Evolutionary conservation across 2,329 filamentous ascomycete genomes (phyloP).

Genomic region (Hypoxylon sp.): DNA sequence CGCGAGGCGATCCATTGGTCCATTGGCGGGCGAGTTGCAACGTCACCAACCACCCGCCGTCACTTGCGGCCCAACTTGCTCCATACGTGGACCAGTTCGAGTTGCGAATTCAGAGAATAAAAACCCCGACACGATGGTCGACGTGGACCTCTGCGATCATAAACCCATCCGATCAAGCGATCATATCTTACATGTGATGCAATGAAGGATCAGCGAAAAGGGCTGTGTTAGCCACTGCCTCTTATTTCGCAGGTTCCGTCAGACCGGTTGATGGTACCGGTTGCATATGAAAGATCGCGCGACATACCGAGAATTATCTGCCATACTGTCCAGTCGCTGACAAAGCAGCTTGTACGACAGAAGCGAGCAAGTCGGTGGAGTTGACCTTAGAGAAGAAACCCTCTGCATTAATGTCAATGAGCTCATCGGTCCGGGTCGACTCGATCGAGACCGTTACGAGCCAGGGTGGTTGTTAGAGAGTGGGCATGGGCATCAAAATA

Average conservation of each 20-base stretch:
- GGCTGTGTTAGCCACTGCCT: constrained; percentile 17
- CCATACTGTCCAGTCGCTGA: constrained; percentile 4
- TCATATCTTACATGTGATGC: constrained; percentile 31
- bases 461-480: constrained; percentile 10
- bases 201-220: constrained; percentile 13
- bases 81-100: constrained; percentile 36
- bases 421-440: neutral
- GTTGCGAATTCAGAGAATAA: constrained; percentile 23
- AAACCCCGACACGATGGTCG: constrained; percentile 38
- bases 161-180: constrained; percentile 26
- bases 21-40: constrained; percentile 45
- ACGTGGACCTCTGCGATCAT: constrained; percentile 39
- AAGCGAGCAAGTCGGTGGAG: neutral
- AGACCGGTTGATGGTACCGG: constrained; percentile 3
- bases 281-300: constrained; percentile 4
- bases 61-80: constrained; percentile 44
- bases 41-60: constrained; percentile 41
- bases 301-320: neutral
- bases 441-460: neutral
- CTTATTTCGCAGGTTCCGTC: constrained; percentile 9
- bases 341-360: neutral
- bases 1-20: constrained; percentile 42
- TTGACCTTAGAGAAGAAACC: neutral
- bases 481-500: constrained; percentile 8
- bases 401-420: neutral